Evolutionary conservation across 2,329 filamentous ascomycete genomes (phyloP).

Genomic region (Diaporthe destruens): DNA sequence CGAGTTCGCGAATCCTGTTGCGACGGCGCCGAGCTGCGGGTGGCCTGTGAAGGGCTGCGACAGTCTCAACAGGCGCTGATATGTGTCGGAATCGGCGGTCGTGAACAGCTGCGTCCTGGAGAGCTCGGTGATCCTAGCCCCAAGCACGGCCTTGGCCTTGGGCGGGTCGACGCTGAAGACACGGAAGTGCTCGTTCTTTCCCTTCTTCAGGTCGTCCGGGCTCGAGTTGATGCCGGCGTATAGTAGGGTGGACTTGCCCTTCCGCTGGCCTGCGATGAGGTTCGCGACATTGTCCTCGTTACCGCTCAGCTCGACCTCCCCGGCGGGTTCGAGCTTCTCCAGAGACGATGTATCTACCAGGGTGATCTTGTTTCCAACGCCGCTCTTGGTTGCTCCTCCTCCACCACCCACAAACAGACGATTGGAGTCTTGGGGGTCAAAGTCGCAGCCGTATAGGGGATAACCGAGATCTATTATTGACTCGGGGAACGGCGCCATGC

Average conservation of each 20-base stretch:
- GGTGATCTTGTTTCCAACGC: constrained; percentile 88
- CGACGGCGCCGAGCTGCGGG: constrained; percentile 79
- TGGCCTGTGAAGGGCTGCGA: constrained; percentile 63
- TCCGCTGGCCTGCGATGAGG: constrained; percentile 76
- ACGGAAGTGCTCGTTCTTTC: constrained; percentile 87
- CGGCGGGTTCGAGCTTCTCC: constrained; percentile 72
- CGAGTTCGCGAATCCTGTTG: constrained; percentile 81
- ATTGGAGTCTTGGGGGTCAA: constrained; percentile 82
- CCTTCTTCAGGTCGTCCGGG: constrained; percentile 76
- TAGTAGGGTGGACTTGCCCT: constrained; percentile 66
- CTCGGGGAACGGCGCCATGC: constrained; percentile 54
- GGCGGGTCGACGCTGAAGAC: constrained; percentile 72
- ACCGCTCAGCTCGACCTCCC: constrained; percentile 82
- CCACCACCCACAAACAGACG: constrained; percentile 88
- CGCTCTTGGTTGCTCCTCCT: constrained; percentile 83
- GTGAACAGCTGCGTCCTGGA: constrained; percentile 67
- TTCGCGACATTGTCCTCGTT: constrained; percentile 93
- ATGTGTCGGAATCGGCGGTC: constrained; percentile 64
- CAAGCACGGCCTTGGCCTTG: constrained; percentile 50
- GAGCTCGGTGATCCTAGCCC: constrained; percentile 62
- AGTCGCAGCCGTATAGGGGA: constrained; percentile 88
- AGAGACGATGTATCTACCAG: constrained; percentile 78
- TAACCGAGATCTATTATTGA: constrained; percentile 80
- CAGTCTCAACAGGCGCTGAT: constrained; percentile 71
- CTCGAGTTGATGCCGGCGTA: constrained; percentile 90